These are phyloP conservation scores for Colletotrichum sidae DNA, from an alignment of 2,329 filamentous ascomycete genomes.

Conservation along the genomic window DNA sequence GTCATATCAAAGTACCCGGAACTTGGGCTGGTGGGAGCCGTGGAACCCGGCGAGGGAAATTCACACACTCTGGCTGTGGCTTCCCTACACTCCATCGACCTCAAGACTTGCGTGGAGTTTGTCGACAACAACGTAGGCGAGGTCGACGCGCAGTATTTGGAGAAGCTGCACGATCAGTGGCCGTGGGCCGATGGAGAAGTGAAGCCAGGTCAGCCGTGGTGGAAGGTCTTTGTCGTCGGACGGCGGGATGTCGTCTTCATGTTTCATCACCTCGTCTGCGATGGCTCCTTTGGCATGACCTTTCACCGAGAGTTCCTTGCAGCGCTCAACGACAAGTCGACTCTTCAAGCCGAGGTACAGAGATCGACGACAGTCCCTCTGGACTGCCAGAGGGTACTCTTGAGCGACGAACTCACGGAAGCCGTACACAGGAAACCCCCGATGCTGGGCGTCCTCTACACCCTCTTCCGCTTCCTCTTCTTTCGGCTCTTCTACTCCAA, in stretches of 20 bases:
- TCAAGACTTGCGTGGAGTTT: slow-evolving; percentile 33
- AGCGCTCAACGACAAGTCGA: slow-evolving; percentile 16
- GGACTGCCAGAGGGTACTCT: slow-evolving; percentile 5
- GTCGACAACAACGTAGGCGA: slow-evolving; percentile 11
- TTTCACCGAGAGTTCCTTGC: slow-evolving; percentile 32
- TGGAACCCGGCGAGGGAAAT: slow-evolving; percentile 15
- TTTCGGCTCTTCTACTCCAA: slow-evolving; percentile 32
- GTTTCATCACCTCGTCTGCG: slow-evolving; percentile 32
- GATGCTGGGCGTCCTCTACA: slow-evolving; percentile 24
- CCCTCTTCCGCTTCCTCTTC: slow-evolving; percentile 24
- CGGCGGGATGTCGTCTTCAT: slow-evolving; percentile 28
- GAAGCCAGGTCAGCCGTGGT: slow-evolving; percentile 25
- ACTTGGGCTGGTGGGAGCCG: slow-evolving; percentile 36
- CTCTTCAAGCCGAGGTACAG: not conserved
- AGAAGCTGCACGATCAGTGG: slow-evolving; percentile 27
- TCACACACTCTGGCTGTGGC: slow-evolving; percentile 24
- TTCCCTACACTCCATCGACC: slow-evolving; percentile 20
- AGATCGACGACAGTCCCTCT: slow-evolving; percentile 3
- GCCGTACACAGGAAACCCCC: slow-evolving; percentile 20
- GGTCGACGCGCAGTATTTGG: not conserved
- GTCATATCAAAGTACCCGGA: slow-evolving; percentile 38
- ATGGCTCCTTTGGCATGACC: slow-evolving; percentile 28
- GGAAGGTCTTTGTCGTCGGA: slow-evolving; percentile 30
- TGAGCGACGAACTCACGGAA: slow-evolving; percentile 12
- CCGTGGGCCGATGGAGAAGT: slow-evolving; percentile 22